Base-by-base conservation (phyloP, 768 basidiomycete species). In the Exidia glandulosa region DNA sequence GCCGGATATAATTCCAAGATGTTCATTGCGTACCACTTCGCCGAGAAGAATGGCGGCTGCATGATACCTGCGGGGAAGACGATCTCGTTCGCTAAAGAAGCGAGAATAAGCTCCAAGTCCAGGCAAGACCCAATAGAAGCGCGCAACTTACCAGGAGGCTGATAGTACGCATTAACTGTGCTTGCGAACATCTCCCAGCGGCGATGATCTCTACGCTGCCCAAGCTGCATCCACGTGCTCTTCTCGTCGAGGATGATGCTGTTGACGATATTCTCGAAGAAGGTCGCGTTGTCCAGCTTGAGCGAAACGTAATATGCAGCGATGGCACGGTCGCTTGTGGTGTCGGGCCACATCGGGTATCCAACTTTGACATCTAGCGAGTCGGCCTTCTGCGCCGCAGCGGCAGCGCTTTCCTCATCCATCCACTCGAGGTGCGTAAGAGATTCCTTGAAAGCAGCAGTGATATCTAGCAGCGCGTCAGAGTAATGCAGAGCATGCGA, bases 1-100 rank as follows among this genome's bases (percentile, higher is more conserved):
- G 62, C 12, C 45, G n/a, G 50, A 58, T 59, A 58, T 50, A 63
- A 14, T 57, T 60, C 34, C 19, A 19, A 45, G 16, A 12, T 5
- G 12, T 29, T 25, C 62, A 48, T 32, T 23, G 60, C 78, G 37
- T 61, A 88, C 88, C 92, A 95, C 59, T 83, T 77, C 57, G 81
- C 76, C 3, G 81, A 81, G 77, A 94, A 97, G 81, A 94, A 97
- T 0, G 94, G 94, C 2, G 90, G 86, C 63, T 87, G 91, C 19
- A 98, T 74, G 66, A 98, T 94, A 29, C 96, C 96, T 25, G 96
- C 95, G 9, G 96, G 94, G 76, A 99, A 97, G 25, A 93, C 90
- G 57, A 94, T 93, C 86, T 90, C 59, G 31, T 56, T 62, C 19
- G 32, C 37, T 27, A 32, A 27, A 33, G 37, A 32, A 60, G 19